phyloP scores from a whole-genome alignment of 768 basidiomycete species.

The Lentinula aciculospora region DNA sequence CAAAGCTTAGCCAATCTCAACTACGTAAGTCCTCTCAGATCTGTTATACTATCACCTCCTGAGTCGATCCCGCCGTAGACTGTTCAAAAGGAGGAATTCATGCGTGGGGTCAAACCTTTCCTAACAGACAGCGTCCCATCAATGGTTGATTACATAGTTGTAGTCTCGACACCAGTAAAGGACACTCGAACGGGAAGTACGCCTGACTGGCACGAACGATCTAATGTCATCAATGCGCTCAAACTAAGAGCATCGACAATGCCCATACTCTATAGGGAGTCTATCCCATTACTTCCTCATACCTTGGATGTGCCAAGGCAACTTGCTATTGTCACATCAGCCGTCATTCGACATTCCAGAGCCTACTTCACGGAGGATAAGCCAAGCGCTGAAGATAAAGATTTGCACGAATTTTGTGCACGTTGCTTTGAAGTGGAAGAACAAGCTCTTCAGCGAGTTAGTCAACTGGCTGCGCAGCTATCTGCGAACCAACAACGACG shows the following conservation, averaged over 20 bases:
- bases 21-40: slow-evolving; percentile 36
- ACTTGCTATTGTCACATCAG: slow-evolving; percentile 69
- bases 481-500: slow-evolving; percentile 21
- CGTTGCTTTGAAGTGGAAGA: slow-evolving; percentile 70
- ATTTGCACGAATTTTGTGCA: slow-evolving; percentile 50
- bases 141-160: slow-evolving; percentile 76
- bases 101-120: slow-evolving; percentile 74
- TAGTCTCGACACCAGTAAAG: slow-evolving; percentile 55
- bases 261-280: slow-evolving; percentile 57
- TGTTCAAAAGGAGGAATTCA: slow-evolving; percentile 74
- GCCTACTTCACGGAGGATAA: slow-evolving; percentile 29
- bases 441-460: slow-evolving; percentile 60
- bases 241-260: slow-evolving; percentile 52
- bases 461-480: slow-evolving; percentile 44
- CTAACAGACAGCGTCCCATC: slow-evolving; percentile 53
- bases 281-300: slow-evolving; percentile 68
- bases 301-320: slow-evolving; percentile 75
- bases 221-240: slow-evolving; percentile 49
- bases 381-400: slow-evolving; percentile 30
- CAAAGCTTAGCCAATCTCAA: slow-evolving; percentile 88
- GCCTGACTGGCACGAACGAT: slow-evolving; percentile 42
- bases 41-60: neutral
- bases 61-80: slow-evolving; percentile 27
- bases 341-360: slow-evolving; percentile 62
- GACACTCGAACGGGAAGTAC: slow-evolving; percentile 18